Evolutionary conservation across 129 eudicot genomes (phyloP).

Genomic region (Saposhnikovia divaricata): DNA sequence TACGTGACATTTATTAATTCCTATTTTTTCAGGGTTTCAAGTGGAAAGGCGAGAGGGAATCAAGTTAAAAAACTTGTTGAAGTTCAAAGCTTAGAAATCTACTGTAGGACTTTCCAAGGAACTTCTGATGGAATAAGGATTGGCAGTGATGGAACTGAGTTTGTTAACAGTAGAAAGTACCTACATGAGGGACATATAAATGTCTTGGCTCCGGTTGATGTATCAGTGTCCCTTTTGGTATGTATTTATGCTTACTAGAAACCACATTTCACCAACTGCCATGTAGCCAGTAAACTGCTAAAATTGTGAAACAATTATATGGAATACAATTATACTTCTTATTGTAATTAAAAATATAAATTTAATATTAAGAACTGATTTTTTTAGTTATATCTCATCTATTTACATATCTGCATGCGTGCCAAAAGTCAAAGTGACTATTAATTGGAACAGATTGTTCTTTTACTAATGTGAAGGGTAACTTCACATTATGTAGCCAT

Average conservation of each 20-base stretch:
- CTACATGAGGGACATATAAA: constrained; percentile 29
- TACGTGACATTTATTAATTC: not conserved
- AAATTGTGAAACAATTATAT: too few relatives aligned
- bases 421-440: not conserved
- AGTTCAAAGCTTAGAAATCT: constrained; percentile 73
- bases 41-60: constrained; percentile 54
- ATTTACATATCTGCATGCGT: not conserved
- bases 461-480: not conserved
- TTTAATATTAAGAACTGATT: not conserved
- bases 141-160: constrained; percentile 26
- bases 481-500: not conserved
- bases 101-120: constrained; percentile 44
- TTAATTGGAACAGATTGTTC: not conserved
- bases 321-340: not conserved
- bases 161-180: constrained; percentile 22
- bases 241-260: constrained; percentile 11
- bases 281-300: not conserved
- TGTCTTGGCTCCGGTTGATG: constrained; percentile 68
- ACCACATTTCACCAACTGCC: not conserved
- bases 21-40: constrained; percentile 36
- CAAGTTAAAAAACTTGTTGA: constrained; percentile 82
- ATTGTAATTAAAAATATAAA: not conserved
- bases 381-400: not conserved
- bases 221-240: constrained; percentile 77
- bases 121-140: constrained; percentile 20